Percentiles rank a stretch among this genome's conserved stretches.
These are phyloP conservation scores for Juglanconis oblonga DNA, from an alignment of 2,329 filamentous ascomycete species.

Conservation along the genomic window DNA sequence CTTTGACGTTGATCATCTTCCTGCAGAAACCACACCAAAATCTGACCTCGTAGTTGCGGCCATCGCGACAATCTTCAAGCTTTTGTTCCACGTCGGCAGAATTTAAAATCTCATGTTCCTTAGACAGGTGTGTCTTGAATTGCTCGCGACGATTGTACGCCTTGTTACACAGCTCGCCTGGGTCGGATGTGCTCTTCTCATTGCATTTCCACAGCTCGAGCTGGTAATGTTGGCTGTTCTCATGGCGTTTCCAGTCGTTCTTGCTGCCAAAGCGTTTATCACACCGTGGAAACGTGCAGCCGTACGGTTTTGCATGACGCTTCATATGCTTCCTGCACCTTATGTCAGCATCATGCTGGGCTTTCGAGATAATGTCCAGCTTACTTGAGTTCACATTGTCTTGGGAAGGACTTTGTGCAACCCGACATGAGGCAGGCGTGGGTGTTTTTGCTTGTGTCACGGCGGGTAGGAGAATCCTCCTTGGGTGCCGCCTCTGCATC, in stretches of 20 bases:
- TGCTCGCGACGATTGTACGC: constrained; percentile 56
- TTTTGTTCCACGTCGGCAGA: constrained; percentile 36
- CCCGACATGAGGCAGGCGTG: constrained; percentile 10
- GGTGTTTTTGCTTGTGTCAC: constrained; percentile 8
- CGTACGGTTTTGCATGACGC: constrained; percentile 76
- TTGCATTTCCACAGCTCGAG: constrained; percentile 71
- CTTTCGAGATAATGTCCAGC: constrained; percentile 18
- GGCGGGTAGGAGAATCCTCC: constrained; percentile 14
- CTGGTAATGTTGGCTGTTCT: constrained; percentile 74
- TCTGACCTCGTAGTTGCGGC: constrained; percentile 58
- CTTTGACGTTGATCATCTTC: constrained; percentile 49
- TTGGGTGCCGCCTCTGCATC: constrained; percentile 16
- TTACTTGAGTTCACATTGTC: constrained; percentile 58
- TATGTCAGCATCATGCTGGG: constrained; percentile 21
- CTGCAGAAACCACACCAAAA: constrained; percentile 91
- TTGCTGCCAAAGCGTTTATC: constrained; percentile 81
- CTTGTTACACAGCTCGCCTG: constrained; percentile 48
- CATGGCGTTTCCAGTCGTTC: constrained; percentile 91
- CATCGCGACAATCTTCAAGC: constrained; percentile 56
- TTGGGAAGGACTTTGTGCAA: constrained; percentile 46
- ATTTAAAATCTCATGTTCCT: constrained; percentile 42
- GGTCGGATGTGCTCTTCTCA: constrained; percentile 22
- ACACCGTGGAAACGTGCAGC: constrained; percentile 72
- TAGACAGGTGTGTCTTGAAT: constrained; percentile 61
- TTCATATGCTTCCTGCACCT: constrained; percentile 73